Base-by-base conservation (phyloP, 2,329 filamentous ascomycete species). In the Mycosphaerelloides madeirae region DNA sequence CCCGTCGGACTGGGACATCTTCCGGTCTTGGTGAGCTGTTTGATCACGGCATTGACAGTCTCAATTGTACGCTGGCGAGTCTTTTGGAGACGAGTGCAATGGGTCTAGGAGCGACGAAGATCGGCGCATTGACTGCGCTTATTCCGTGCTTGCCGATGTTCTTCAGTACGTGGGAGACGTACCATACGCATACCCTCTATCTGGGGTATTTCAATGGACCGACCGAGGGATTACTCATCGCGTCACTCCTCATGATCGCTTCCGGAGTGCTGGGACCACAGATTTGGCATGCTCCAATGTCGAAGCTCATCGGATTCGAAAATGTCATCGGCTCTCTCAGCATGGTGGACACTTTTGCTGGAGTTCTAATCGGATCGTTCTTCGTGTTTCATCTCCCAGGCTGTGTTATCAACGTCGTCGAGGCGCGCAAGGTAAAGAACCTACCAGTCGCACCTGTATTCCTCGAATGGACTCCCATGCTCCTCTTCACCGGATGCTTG, bases 111-210 rank as follows among this genome's bases (percentile, higher is more conserved):
- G 81, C 86, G 3, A 87, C 86, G 14, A 83, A 82, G 52, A 81
- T 87, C 15, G 93, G 93, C 54, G 84, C 93, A 45, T 94, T 95
- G 65, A 97, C 93, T 1, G 89, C 90, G 1, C 74, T 98, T 33
- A 82, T 91, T 49, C 93, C 93, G 1, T 94, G 89, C 58, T 73
- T 98, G 34, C 87, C 93, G 48, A 98, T 98, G 93, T 98, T 95
- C 75, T 96, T 98, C 71, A 96, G 91, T 3, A 98, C 93, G 2
- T 98, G 93, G 93, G 93, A 98, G 71, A 98, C 93, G 1, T 98
- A 96, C 67, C 93, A 98, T 69, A 96, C 93, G 4, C 93, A 98
- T 67, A 97, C 93, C 0, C 74, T 98, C 5, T 98, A 95, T 67
- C 81, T 98, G 11, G 93, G 93, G 43, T 88, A 91, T 65, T 85